Base-by-base conservation (phyloP, 768 basidiomycete species). In the Termitomyces sp. region DNA sequence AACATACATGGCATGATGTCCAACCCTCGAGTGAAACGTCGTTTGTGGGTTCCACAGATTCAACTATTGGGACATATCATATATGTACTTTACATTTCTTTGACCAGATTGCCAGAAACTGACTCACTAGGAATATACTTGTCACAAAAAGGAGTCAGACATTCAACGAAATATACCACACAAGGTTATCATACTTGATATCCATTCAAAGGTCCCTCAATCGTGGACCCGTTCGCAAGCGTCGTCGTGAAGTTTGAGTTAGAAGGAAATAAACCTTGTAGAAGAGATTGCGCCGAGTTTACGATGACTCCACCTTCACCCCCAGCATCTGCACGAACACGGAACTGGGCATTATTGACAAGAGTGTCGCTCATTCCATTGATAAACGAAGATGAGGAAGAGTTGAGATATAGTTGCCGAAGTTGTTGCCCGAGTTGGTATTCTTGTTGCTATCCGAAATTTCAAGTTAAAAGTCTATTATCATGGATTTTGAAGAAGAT, bases 11-110 rank as follows among this genome's bases (percentile, higher is more conserved):
- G 65, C 88, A 90, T 8, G 71, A 70, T n/a, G 82, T 79, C 67
- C 75, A 88, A 24, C 87, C 87, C 61, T 90, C 86, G 18, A 90
- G 69, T 0, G 85, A 82, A 20, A 87, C 71, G 59, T 86, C 82
- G 42, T 85, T 74, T 32, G 77, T 69, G 3, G 86, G 79, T 48
- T 87, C 79, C 13, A 89, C 81, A 9, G 85, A 80, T 57, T 88
- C 79, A 58, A 88, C 86, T 43, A 24, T 44, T 27, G 16, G 48
- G 6, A 42, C 55, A 1, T 24, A 31, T 43, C 46, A 24, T 43
- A 29, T 20, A 31, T 26, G 7, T 31, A 29, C 22, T 20, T 22
- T 43, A 39, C 24, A 44, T 14, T 29, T 13, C 6, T 37, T 31
- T 26, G 4, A 18, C 9, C 18, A 29, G 7, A 34, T 31, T 34